These are phyloP conservation scores for Maudiozyma pseudohumilis DNA, from an alignment of 805 yeast species.

Conservation along the genomic window DNA sequence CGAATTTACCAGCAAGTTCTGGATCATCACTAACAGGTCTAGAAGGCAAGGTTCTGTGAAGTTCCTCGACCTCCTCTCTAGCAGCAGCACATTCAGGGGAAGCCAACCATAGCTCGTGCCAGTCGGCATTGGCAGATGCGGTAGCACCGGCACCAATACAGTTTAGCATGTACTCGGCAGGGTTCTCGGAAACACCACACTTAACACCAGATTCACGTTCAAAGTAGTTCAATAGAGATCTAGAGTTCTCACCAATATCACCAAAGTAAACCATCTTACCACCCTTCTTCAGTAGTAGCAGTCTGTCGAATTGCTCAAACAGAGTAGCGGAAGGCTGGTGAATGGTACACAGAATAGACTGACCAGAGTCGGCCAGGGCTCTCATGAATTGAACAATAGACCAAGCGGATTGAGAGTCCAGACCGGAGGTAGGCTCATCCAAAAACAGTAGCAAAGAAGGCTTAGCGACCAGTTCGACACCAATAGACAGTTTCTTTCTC, in stretches of 20 bases:
- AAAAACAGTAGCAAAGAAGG: slow-evolving; percentile 53
- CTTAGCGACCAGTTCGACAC: slow-evolving; percentile 63
- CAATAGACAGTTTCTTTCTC: slow-evolving; percentile 58
- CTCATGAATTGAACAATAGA: slow-evolving; percentile 57
- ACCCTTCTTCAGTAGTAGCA: slow-evolving; percentile 59
- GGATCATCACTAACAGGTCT: slow-evolving; percentile 28
- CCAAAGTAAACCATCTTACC: slow-evolving; percentile 79
- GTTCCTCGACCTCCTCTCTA: slow-evolving; percentile 40
- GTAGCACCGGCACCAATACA: slow-evolving; percentile 79
- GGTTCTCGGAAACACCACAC: slow-evolving; percentile 53
- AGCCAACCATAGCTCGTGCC: slow-evolving; percentile 52
- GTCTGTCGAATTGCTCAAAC: slow-evolving; percentile 57
- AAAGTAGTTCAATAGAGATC: slow-evolving; percentile 50
- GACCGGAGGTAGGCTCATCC: slow-evolving; percentile 69
- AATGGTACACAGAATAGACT: slow-evolving; percentile 66
- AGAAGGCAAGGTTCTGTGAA: slow-evolving; percentile 38
- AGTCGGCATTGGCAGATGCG: slow-evolving; percentile 46
- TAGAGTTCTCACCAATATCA: slow-evolving; percentile 59
- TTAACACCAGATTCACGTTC: slow-evolving; percentile 64
- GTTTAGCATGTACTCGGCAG: slow-evolving; percentile 68
- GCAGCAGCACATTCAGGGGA: slow-evolving; percentile 43
- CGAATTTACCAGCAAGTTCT: slow-evolving; percentile 36
- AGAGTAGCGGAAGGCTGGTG: slow-evolving; percentile 71
- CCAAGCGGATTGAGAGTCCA: slow-evolving; percentile 61
- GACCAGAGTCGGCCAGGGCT: slow-evolving; percentile 60